Conservation (phyloP, 176 grass and related monocot genomes). For the Musa beccarii region DNA sequence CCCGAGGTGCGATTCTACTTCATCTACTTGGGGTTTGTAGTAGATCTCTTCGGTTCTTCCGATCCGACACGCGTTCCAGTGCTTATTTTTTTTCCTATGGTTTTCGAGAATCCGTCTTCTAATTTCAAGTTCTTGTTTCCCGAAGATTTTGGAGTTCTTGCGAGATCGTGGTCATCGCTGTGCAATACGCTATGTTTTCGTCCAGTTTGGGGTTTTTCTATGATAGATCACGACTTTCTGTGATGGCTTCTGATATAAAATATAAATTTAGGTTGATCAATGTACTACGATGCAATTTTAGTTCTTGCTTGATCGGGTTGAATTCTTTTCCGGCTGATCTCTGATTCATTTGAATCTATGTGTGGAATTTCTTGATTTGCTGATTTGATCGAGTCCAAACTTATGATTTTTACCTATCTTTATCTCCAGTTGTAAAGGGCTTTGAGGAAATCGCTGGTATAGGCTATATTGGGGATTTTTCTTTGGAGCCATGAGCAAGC, state of each 20-base stretch:
- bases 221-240: neutral
- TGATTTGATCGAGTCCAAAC: neutral
- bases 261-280: neutral
- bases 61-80: neutral
- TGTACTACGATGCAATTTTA: neutral
- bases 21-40: neutral
- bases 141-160: neutral
- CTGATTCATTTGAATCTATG: neutral
- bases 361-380: neutral
- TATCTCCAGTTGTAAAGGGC: neutral
- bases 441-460: neutral
- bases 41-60: neutral
- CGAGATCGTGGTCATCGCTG: neutral
- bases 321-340: neutral
- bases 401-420: neutral
- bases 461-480: neutral
- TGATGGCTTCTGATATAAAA: neutral
- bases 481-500: constrained; percentile 54
- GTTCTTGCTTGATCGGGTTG: neutral
- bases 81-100: neutral
- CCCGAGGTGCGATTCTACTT: neutral
- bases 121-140: neutral
- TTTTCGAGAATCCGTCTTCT: neutral
- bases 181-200: neutral
- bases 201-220: neutral